Evolutionary conservation across 2,329 filamentous ascomycete genomes (phyloP).

Genomic region (Aspergillus viridinutans): DNA sequence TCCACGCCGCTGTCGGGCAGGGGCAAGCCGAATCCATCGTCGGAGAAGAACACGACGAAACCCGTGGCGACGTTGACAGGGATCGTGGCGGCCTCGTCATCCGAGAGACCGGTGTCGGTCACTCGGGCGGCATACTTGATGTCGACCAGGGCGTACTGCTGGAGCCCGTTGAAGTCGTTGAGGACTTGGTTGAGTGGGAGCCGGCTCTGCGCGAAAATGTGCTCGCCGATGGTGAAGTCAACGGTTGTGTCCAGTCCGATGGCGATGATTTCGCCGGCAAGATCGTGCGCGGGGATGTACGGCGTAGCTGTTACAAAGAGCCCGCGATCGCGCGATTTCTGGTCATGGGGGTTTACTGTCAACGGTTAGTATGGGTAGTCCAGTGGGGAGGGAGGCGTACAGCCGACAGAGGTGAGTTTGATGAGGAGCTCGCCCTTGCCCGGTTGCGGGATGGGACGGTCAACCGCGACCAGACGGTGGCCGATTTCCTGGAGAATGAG

Average conservation of each 20-base stretch:
- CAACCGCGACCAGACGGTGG: slow-evolving; percentile 13
- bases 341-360: slow-evolving; percentile 30
- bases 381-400: not conserved
- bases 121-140: slow-evolving; percentile 25
- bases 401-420: slow-evolving; percentile 27
- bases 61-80: slow-evolving; percentile 33
- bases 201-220: slow-evolving; percentile 26
- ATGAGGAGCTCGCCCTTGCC: slow-evolving; percentile 33
- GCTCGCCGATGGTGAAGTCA: slow-evolving; percentile 26
- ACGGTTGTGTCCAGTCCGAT: slow-evolving; percentile 20
- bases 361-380: not conserved
- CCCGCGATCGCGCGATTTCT: slow-evolving; percentile 32
- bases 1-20: not conserved
- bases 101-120: slow-evolving; percentile 25
- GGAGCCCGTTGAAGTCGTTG: slow-evolving; percentile 23
- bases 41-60: slow-evolving; percentile 30
- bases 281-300: slow-evolving; percentile 31
- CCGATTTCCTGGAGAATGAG: slow-evolving; percentile 21
- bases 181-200: slow-evolving; percentile 3
- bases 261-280: slow-evolving; percentile 31
- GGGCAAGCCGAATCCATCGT: slow-evolving; percentile 10
- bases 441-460: slow-evolving; percentile 26
- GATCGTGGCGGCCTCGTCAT: slow-evolving; percentile 35
- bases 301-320: slow-evolving; percentile 33
- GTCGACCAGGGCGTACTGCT: slow-evolving; percentile 37